phyloP scores from a whole-genome alignment of 1,284 basidiomycete species.

The Pseudozyma tsukubaensis region DNA sequence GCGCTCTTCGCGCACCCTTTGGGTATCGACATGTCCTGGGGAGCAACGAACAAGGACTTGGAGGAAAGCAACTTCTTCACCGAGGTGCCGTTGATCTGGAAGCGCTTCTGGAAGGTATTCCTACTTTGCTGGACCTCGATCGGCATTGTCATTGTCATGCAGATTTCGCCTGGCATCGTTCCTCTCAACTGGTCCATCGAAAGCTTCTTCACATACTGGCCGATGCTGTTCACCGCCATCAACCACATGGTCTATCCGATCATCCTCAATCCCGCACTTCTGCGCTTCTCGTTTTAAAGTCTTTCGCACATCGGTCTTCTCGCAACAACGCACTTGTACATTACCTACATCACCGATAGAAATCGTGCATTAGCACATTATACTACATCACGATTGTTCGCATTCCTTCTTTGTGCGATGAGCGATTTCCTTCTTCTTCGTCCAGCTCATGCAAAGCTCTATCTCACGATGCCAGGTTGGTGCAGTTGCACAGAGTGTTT shows the following conservation, averaged over 20 bases:
- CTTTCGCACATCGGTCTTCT: no score
- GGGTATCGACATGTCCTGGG: conserved; percentile 85
- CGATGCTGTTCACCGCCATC: conserved; percentile 10
- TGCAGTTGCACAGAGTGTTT: no score
- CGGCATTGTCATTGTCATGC: conserved; percentile 54
- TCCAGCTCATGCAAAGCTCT: no score
- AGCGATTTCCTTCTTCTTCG: not conserved
- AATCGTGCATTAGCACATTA: no score
- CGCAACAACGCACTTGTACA: no score
- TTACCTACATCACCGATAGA: no score
- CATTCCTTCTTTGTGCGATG: not conserved
- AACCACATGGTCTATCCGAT: conserved; percentile 54
- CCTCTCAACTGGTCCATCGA: conserved; percentile 75
- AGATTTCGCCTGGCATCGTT: conserved; percentile 70
- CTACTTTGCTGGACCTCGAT: conserved; percentile 75
- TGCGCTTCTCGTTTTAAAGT: conserved; percentile 52
- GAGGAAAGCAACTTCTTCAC: conserved; percentile 79
- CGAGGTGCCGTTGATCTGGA: conserved; percentile 80
- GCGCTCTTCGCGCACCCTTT: conserved; percentile 82
- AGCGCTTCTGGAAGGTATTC: conserved; percentile 70
- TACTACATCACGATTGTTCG: no score
- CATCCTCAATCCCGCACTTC: conserved; percentile 49
- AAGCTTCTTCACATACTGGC: conserved; percentile 44
- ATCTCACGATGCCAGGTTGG: no score
- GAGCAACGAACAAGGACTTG: conserved; percentile 54